A percentile compares a stretch with the other conserved stretches of the same genome.
These are phyloP conservation scores for Malus hybrid DNA, from an alignment of 331 rosid genomes.

Conservation along the genomic window DNA sequence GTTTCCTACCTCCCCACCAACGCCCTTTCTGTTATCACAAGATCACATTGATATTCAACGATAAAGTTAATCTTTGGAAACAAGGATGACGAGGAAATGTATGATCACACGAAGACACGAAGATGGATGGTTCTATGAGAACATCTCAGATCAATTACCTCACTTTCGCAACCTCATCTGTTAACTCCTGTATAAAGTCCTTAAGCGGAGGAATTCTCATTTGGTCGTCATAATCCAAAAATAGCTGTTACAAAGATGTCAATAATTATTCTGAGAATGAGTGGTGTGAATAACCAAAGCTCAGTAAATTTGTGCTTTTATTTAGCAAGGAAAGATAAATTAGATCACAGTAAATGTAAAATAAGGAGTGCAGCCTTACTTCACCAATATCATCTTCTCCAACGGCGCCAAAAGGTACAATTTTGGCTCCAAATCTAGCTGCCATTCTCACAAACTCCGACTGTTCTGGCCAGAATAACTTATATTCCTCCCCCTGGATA, in stretches of 20 bases:
- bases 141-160: conserved; percentile 39
- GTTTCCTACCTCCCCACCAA: conserved; percentile 64
- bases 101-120: not conserved
- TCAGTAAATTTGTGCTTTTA: not conserved
- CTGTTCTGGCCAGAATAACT: conserved; percentile 89
- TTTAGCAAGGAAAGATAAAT: not conserved
- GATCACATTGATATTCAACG: not conserved
- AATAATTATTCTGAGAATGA: not conserved
- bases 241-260: conserved; percentile 38
- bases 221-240: conserved; percentile 78
- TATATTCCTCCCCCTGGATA: conserved; percentile 80
- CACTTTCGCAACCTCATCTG: conserved; percentile 34
- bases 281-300: not conserved
- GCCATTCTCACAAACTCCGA: conserved; percentile 97
- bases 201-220: conserved; percentile 59
- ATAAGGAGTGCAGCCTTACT: conserved; percentile 28
- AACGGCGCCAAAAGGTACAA: conserved; percentile 79
- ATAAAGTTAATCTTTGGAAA: not conserved
- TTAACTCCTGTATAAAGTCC: conserved; percentile 39
- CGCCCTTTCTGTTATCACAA: conserved; percentile 28
- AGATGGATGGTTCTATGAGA: not conserved
- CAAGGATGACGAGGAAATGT: not conserved
- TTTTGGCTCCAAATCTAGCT: conserved; percentile 87
- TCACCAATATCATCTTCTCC: conserved; percentile 89
- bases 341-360: not conserved